Evolutionary conservation across 768 basidiomycete species (phyloP).

Genomic region (Dioszegia crocea): DNA sequence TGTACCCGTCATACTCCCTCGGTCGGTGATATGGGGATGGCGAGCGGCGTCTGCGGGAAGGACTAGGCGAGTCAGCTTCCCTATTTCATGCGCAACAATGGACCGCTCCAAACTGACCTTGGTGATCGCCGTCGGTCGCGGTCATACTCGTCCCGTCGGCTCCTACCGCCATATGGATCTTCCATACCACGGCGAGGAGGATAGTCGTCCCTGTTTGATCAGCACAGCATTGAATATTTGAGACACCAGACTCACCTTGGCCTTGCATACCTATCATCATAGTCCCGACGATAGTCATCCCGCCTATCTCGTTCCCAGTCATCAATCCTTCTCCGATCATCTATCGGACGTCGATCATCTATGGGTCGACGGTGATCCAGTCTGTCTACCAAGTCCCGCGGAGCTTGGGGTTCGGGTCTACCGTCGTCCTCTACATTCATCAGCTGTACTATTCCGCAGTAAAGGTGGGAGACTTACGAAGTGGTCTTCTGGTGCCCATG

Average conservation of each 20-base stretch:
- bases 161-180: constrained; percentile 37
- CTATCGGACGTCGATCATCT: constrained; percentile 28
- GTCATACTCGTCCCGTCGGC: constrained; percentile 35
- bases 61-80: background rate
- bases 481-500: constrained; percentile 66
- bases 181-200: constrained; percentile 26
- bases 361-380: constrained; percentile 33
- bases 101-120: constrained; percentile 34
- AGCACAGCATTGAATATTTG: background rate
- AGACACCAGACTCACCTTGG: background rate
- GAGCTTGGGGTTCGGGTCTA: constrained; percentile 6
- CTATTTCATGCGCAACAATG: too few relatives aligned
- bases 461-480: constrained; percentile 14
- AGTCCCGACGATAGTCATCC: background rate
- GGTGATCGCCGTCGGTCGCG: constrained; percentile 27
- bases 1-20: constrained; percentile 38
- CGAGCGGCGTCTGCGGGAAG: constrained; percentile 33
- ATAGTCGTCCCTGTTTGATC: constrained; percentile 4
- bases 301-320: constrained; percentile 11
- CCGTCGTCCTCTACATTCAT: constrained; percentile 20
- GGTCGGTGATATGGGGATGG: constrained; percentile 44
- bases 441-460: background rate
- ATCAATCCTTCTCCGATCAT: constrained; percentile 28
- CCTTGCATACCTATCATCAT: background rate
- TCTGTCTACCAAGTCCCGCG: constrained; percentile 16